Conservation (phyloP, 352 stramenopile species). For the Pythium sukuiense region DNA sequence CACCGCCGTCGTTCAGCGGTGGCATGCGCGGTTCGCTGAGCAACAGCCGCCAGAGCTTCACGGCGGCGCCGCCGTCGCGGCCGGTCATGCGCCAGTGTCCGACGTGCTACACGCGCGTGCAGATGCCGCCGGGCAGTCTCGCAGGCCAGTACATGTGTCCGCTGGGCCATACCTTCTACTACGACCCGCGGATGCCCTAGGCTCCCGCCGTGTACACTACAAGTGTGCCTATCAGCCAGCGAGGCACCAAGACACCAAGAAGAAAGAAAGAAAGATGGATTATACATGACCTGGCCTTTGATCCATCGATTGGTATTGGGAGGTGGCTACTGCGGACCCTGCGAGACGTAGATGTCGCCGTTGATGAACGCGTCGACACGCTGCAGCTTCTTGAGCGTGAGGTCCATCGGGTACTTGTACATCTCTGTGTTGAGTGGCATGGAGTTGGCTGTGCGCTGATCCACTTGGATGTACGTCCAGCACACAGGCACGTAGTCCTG, state of each 20-base stretch:
- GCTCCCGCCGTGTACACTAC: not conserved
- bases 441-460: constrained; percentile 77
- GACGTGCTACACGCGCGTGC: constrained; percentile 85
- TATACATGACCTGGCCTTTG: not conserved
- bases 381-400: constrained; percentile 73
- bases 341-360: constrained; percentile 69
- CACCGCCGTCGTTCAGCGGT: constrained; percentile 14
- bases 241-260: too few relatives aligned
- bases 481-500: constrained; percentile 65
- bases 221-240: not conserved
- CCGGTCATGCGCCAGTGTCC: constrained; percentile 84
- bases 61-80: constrained; percentile 29
- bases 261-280: too few relatives aligned
- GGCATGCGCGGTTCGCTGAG: constrained; percentile 31
- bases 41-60: constrained; percentile 26
- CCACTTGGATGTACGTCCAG: constrained; percentile 83
- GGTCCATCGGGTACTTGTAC: constrained; percentile 80
- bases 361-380: constrained; percentile 77
- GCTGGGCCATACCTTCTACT: constrained; percentile 86
- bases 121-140: constrained; percentile 84
- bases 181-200: constrained; percentile 56
- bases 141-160: constrained; percentile 89
- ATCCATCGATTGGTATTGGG: not conserved
- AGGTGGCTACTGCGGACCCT: constrained; percentile 36
- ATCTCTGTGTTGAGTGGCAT: constrained; percentile 70